Conservation (phyloP, 352 stramenopile species). For the Peronospora belbahrii region DNA sequence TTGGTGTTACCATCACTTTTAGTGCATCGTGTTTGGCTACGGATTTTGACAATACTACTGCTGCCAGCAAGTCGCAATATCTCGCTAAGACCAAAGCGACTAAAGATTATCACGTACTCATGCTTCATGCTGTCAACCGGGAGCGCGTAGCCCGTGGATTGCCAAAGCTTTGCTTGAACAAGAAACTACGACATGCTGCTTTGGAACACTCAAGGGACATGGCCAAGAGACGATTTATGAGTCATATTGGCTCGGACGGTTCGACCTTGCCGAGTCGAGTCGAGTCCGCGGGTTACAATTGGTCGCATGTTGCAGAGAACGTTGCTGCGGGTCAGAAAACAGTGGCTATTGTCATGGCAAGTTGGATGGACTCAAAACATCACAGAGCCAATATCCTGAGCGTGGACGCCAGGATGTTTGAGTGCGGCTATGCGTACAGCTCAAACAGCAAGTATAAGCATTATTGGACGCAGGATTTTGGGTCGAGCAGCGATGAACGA, state of each 20-base stretch:
- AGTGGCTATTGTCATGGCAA: constrained; percentile 31
- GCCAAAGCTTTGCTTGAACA: constrained; percentile 36
- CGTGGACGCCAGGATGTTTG: constrained; percentile 22
- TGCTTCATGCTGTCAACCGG: constrained; percentile 44
- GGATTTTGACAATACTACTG: neutral
- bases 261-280: constrained; percentile 37
- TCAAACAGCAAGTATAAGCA: constrained; percentile 29
- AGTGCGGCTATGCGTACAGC: constrained; percentile 26
- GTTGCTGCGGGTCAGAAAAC: constrained; percentile 37
- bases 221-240: constrained; percentile 35
- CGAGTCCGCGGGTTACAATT: constrained; percentile 27
- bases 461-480: constrained; percentile 58
- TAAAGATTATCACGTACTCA: constrained; percentile 18
- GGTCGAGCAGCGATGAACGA: constrained; percentile 10
- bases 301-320: constrained; percentile 39
- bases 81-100: constrained; percentile 2
- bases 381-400: constrained; percentile 43
- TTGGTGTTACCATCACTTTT: neutral
- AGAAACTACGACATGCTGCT: constrained; percentile 23
- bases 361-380: constrained; percentile 44
- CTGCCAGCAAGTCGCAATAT: neutral
- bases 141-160: constrained; percentile 32
- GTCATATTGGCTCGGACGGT: constrained; percentile 35
- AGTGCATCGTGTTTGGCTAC: constrained; percentile 2
- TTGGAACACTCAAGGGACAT: constrained; percentile 36